Conservation (phyloP, 805 yeast species). For the Starmera dryadoides region DNA sequence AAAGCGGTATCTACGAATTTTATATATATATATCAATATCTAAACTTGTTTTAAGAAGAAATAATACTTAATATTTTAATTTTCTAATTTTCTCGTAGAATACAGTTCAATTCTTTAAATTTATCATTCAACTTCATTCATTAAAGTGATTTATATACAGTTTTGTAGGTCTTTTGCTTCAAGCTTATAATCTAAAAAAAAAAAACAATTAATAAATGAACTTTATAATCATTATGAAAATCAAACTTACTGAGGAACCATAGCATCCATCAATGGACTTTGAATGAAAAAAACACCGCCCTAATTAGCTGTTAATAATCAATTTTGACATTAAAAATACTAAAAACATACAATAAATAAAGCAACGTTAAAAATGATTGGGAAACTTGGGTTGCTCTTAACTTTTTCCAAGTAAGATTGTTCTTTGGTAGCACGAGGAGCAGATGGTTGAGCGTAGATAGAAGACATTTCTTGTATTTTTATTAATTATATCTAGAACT, state of each 20-base stretch:
- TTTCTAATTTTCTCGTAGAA: too few relatives aligned
- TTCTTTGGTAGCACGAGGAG: conserved; percentile 19
- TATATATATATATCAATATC: too few relatives aligned
- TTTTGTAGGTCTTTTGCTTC: too few relatives aligned
- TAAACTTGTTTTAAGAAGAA: too few relatives aligned
- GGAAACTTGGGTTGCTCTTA: conserved; percentile 57
- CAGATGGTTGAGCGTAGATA: conserved; percentile 13
- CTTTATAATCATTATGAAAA: neutral
- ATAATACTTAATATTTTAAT: too few relatives aligned
- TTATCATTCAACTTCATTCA: too few relatives aligned
- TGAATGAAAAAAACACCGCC: conserved; percentile 73
- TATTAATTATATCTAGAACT: too few relatives aligned
- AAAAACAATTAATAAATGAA: neutral
- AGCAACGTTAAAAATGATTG: conserved; percentile 54
- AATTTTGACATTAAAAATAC: too few relatives aligned
- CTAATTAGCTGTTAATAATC: too few relatives aligned
- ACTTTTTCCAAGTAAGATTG: conserved; percentile 37
- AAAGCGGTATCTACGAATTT: too few relatives aligned
- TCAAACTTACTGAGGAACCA: conserved; percentile 62
- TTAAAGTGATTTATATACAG: too few relatives aligned
- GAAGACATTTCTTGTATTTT: conserved; percentile 14
- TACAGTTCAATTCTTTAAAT: too few relatives aligned
- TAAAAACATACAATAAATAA: conserved; percentile 42
- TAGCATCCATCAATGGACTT: conserved; percentile 73
- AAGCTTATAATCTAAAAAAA: neutral